A percentile compares a stretch with the other conserved stretches of the same genome.
phyloP scores from a whole-genome alignment of 2,329 filamentous ascomycete genomes.

The Pyricularia pennisetigena region DNA sequence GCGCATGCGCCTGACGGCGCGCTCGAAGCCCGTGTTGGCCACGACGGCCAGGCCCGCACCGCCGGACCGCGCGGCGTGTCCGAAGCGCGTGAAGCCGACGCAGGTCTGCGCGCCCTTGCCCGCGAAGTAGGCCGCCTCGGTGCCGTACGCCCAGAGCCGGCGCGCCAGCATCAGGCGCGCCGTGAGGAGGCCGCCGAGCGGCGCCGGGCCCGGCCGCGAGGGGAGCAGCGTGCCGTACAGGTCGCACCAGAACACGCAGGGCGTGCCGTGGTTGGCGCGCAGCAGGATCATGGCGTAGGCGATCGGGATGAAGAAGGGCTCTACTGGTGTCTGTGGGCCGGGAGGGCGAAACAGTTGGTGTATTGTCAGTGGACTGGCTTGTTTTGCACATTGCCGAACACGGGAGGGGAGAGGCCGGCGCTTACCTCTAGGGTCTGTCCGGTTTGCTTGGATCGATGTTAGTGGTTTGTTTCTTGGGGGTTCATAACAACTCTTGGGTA shows the following conservation, averaged over 20 bases:
- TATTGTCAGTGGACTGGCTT: not conserved
- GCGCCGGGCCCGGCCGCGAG: conserved; percentile 29
- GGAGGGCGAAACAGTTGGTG: no score
- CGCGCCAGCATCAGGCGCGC: conserved; percentile 51
- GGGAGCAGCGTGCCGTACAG: conserved; percentile 50
- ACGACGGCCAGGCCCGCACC: conserved; percentile 47
- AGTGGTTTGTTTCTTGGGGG: not conserved
- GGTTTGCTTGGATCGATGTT: not conserved
- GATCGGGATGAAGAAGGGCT: conserved; percentile 53
- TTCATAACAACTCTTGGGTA: conserved; percentile 1
- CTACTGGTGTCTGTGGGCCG: conserved; percentile 42
- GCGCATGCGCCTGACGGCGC: conserved; percentile 45
- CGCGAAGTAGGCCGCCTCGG: conserved; percentile 49
- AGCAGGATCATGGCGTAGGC: conserved; percentile 62
- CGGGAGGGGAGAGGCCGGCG: not conserved
- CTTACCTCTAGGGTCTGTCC: conserved; percentile 2
- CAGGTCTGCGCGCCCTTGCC: conserved; percentile 32
- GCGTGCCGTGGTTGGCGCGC: conserved; percentile 44
- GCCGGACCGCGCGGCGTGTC: conserved; percentile 34
- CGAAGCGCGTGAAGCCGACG: conserved; percentile 46
- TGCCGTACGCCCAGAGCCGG: conserved; percentile 57
- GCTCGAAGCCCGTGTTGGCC: conserved; percentile 40
- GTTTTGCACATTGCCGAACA: conserved; percentile 17
- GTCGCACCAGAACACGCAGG: conserved; percentile 63
- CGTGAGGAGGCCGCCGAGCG: conserved; percentile 38